Base-by-base conservation (phyloP, 768 basidiomycete species). In the Agaricus bisporus region DNA sequence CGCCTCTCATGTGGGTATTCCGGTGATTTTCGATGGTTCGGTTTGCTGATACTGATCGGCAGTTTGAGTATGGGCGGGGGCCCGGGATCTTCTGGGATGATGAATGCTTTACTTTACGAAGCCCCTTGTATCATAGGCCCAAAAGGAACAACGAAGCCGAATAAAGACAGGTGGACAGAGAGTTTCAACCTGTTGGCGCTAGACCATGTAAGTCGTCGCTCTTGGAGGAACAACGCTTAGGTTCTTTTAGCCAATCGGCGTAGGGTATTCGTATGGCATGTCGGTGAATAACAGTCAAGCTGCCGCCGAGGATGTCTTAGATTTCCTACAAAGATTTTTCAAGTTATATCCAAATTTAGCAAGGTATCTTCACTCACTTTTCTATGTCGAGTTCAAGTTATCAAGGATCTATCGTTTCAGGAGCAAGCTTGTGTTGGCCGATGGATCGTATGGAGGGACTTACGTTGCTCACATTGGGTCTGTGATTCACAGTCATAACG, bases 31-130 rank as follows among this genome's bases (percentile, higher is more conserved):
- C 47, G 42, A 7, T 17, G 17, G 29, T 14, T 5, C 8, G 10
- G 44, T 20, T 20, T 12, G 6, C 11, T 12, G n/a, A n/a, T 11
- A 15, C 26, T 25, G n/a, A 15, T 10, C 44, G 10, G 14, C 48
- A 69, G 67, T n/a, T 56, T 71, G 42, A 67, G 66, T 1, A 64
- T 68, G 20, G 68, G 70, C 0, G 70, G 69, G n/a, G 67, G 69
- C 5, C 69, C 69, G 5, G 69, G 70, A 28, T 62, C 63, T 0
- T 65, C 60, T 35, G 68, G 69, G 14, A 57, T 69, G 51, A 26
- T 61, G 29, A 67, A 68, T 26, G 57, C 65, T 2, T 17, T 70
- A 37, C 48, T 61, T 11, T 65, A 59, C 10, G 61, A 68, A 56
- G 64, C 63, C 5, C 63, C 61, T 1, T 70, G 69, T 54, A 17